Evolutionary conservation across 129 eudicot genomes (phyloP), one percentile per base, ranked within the genome.

Genomic region (Flaveria robusta): DNA sequence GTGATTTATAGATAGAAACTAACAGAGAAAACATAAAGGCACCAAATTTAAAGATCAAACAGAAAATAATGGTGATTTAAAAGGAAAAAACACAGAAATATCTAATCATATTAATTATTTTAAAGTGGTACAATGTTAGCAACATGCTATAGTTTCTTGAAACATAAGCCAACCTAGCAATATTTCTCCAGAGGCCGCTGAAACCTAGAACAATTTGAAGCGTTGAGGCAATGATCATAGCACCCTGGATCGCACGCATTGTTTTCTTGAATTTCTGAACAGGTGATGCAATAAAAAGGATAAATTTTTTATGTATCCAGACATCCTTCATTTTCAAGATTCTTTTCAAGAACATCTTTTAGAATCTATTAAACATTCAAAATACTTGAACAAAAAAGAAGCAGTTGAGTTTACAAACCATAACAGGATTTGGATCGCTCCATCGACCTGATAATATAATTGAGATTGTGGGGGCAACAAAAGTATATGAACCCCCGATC

Each of bases 231-330:
- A 92, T 87, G 62, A 92, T 92, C 80, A 88, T 85, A 47, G 98
- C 98, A 71, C 98, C 98, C 69, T 92, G 96, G 55, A 86, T 88
- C 64, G 94, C 98, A 70, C 98, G 88, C 94, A 92, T 92, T 54
- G 80, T 81, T 81, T 89, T 92, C 87, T 82, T 85, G 92, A 92
- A 92, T 84, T 84, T 92, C 98, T 92, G 92, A 31, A 72, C 60
- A 70, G 3, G 7, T 2, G 55, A 73, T 13, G 14, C 74, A 66
- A 66, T 27, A 26, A 41, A 47, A 22, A 11, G 45, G n/a, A 19
- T n/a, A 22, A 65, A n/a, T 9, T 3, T 3, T 14, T 39, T 3
- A 43, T 50, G 52, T 26, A 47, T 79, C 42, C 18, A 47, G 15
- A 63, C 41, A 78, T 74, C 45, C 2, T 5, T 71, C 64, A 54